Conservation (phyloP, 2,329 filamentous ascomycete species). For the Cladosporium colombiae region DNA sequence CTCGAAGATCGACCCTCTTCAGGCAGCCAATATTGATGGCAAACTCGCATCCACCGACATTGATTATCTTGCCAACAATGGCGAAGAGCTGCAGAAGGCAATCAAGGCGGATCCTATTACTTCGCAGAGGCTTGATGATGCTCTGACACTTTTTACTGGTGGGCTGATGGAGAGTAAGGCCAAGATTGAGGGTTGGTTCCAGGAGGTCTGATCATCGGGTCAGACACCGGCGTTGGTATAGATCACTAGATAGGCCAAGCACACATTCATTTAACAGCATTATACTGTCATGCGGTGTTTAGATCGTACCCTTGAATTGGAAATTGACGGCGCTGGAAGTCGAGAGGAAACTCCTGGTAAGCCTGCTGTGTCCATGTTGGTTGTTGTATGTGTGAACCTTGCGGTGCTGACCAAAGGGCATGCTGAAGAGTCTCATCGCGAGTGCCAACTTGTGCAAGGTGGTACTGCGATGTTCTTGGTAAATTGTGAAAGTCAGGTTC, state of each 20-base stretch:
- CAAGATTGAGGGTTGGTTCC: constrained; percentile 25
- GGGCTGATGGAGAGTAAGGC: constrained; percentile 27
- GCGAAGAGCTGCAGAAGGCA: constrained; percentile 24
- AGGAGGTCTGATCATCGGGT: constrained; percentile 5
- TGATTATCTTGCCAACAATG: constrained; percentile 27
- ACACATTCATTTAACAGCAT: constrained; percentile 1
- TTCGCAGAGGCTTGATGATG: constrained; percentile 25
- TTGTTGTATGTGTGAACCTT: background rate
- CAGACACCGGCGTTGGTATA: background rate
- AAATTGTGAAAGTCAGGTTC: background rate
- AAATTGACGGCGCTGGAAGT: background rate
- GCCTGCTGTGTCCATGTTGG: background rate
- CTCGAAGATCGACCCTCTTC: constrained; percentile 24
- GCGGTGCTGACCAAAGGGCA: background rate
- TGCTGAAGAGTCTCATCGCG: background rate
- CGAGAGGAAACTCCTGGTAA: background rate
- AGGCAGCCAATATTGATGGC: constrained; percentile 15
- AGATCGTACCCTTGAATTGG: background rate
- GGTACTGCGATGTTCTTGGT: background rate
- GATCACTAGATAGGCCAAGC: background rate
- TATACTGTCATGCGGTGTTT: background rate
- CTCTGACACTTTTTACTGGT: constrained; percentile 25
- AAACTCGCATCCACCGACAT: constrained; percentile 22
- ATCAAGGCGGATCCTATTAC: constrained; percentile 26
- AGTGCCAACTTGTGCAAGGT: background rate